A percentile compares a stretch with the other conserved stretches of the same genome.
Conservation (phyloP, 2,329 filamentous ascomycete species). For the Fusarium nelsonii region DNA sequence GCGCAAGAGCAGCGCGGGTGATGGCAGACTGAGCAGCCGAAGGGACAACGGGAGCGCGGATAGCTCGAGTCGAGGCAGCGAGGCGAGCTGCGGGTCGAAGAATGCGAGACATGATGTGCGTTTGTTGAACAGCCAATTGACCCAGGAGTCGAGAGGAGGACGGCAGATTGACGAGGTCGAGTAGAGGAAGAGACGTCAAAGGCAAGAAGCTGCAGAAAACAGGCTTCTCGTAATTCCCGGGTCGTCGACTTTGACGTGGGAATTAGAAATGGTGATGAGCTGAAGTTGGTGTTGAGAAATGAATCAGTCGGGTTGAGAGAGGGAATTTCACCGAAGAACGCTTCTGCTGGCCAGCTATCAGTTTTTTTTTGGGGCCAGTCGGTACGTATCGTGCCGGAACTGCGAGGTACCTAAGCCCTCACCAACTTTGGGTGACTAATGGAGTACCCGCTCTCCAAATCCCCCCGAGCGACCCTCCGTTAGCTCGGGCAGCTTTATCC, state of each 20-base stretch:
- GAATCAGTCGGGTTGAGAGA: slow-evolving; percentile 49
- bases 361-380: slow-evolving; percentile 51
- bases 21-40: slow-evolving; percentile 56
- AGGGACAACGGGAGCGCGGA: slow-evolving; percentile 53
- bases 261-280: slow-evolving; percentile 43
- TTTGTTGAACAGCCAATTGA: slow-evolving; percentile 44
- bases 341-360: slow-evolving; percentile 45
- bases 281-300: slow-evolving; percentile 47
- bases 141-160: slow-evolving; percentile 34
- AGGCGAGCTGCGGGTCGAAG: slow-evolving; percentile 64
- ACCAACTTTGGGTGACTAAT: slow-evolving; percentile 18
- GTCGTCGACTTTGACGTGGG: slow-evolving; percentile 46
- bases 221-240: slow-evolving; percentile 45
- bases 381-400: slow-evolving; percentile 49
- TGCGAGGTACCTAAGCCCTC: slow-evolving; percentile 45
- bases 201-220: slow-evolving; percentile 42
- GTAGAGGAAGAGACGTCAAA: slow-evolving; percentile 28
- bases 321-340: slow-evolving; percentile 50
- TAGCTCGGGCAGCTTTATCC: slow-evolving; percentile 50
- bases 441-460: slow-evolving; percentile 43
- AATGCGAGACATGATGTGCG: slow-evolving; percentile 62
- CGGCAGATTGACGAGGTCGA: slow-evolving; percentile 27
- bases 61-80: slow-evolving; percentile 58
- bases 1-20: slow-evolving; percentile 54
- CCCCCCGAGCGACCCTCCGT: slow-evolving; percentile 45